Evolutionary conservation across 768 basidiomycete species (phyloP), one percentile per base, ranked within the genome.

Genomic region (Dacryopinax primogenitus): DNA sequence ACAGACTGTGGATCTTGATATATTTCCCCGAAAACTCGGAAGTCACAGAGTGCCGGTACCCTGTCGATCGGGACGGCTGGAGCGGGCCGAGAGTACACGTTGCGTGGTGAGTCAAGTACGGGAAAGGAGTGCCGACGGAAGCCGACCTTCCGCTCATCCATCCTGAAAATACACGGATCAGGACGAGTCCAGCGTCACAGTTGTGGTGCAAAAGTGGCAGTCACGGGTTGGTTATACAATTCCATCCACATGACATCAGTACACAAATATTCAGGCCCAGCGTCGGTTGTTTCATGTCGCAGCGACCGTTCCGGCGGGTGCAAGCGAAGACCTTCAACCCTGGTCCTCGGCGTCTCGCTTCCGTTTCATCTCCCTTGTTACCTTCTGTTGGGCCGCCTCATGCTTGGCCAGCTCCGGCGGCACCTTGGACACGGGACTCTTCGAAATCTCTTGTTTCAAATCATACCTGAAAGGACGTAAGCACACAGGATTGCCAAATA

Each of bases 301-400:
- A n/a, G n/a, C n/a, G n/a, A n/a, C n/a, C n/a, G n/a, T n/a, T n/a
- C n/a, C n/a, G n/a, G n/a, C n/a, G n/a, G 23, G 23, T 44, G 41
- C 41, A 23, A 6, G 18, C 18, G 41, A 6, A 28, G 33, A 12
- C 6, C 23, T 66, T 62, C 62, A 67, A 37, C 66, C 70, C 69
- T 83, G 76, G 74, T 92, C 90, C 30, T 92, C 90, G 61, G 80
- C 87, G 30, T 92, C 90, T 41, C 90, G 82, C 78, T 91, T 92
- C 70, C 91, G 82, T 80, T 94, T 96, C 93, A 95, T 96, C 76
- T 95, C 93, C 71, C 86, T 80, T 64, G 92, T 88, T 44, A 96
- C 86, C 73, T 86, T 86, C 73, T 92, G 90, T 75, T 92, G 90
- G 3, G 94, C 92, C 0, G 92, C 78, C 72, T 93, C 92, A 74